A percentile compares a stretch with the other conserved stretches of the same genome.
These are phyloP conservation scores for Phlyctochytrium bullatum DNA, from an alignment of 192 early-diverging fungal genomes.

Conservation along the genomic window DNA sequence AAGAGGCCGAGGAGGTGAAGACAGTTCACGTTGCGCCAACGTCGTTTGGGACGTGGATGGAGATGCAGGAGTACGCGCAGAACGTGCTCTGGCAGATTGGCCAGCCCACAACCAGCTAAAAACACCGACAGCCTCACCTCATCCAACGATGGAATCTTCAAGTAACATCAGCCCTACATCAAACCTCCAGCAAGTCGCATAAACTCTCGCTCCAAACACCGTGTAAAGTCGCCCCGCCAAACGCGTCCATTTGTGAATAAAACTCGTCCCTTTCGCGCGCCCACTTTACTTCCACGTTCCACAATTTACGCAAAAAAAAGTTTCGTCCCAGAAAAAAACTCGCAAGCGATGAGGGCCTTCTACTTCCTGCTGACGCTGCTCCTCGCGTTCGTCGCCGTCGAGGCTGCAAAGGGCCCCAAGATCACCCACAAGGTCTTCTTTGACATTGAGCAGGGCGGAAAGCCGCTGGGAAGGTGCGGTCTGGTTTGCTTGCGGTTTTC, in stretches of 20 bases:
- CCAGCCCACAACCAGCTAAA: neutral
- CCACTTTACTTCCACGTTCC: neutral
- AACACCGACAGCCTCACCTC: too few relatives aligned
- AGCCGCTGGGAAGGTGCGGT: constrained; percentile 39
- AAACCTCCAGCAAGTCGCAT: too few relatives aligned
- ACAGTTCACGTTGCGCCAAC: neutral
- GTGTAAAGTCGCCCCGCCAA: too few relatives aligned
- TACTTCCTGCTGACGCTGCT: constrained; percentile 24
- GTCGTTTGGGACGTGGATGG: neutral
- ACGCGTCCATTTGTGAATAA: neutral
- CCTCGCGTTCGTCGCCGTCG: constrained; percentile 32
- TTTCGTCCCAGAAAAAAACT: neutral
- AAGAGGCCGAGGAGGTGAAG: neutral
- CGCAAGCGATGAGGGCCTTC: neutral
- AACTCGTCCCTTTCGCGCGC: neutral
- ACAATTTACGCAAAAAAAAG: neutral
- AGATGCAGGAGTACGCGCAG: neutral
- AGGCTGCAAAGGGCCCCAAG: constrained; percentile 45
- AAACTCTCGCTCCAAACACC: too few relatives aligned
- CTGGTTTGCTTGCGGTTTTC: neutral
- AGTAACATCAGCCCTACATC: too few relatives aligned
- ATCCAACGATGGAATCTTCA: too few relatives aligned
- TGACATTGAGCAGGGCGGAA: constrained; percentile 47
- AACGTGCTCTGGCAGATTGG: neutral
- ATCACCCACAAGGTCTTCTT: constrained; percentile 55